phyloP scores from a whole-genome alignment of 2,329 filamentous ascomycete genomes.

The Nothophaeocryptopus gaeumannii region DNA sequence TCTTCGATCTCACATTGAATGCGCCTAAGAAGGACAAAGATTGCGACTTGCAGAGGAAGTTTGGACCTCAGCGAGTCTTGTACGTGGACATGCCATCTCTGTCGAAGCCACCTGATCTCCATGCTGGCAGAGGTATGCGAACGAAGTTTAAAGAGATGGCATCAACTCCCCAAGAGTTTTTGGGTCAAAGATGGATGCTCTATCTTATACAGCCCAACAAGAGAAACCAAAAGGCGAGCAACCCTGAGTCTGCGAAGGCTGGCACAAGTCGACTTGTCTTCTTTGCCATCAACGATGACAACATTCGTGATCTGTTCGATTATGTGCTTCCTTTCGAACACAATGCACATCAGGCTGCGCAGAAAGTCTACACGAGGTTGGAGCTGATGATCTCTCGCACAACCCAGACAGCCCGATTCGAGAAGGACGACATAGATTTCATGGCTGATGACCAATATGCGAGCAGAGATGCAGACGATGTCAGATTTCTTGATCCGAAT shows the following conservation, averaged over 20 bases:
- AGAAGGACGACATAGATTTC: constrained; percentile 36
- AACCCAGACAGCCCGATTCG: constrained; percentile 37
- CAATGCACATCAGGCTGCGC: constrained; percentile 39
- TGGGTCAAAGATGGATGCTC: constrained; percentile 42
- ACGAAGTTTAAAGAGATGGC: constrained; percentile 38
- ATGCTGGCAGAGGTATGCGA: constrained; percentile 20
- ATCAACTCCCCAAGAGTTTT: constrained; percentile 35
- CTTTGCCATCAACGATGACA: constrained; percentile 22
- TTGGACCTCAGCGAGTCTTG: constrained; percentile 42
- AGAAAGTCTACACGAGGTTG: constrained; percentile 44
- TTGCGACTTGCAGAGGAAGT: constrained; percentile 28
- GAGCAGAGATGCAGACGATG: constrained; percentile 36
- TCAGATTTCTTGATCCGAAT: constrained; percentile 36
- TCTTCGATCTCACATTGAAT: constrained; percentile 26
- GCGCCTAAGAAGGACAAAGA: constrained; percentile 22
- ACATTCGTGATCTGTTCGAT: constrained; percentile 35
- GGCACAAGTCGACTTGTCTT: constrained; percentile 17
- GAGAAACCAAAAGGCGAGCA: constrained; percentile 21
- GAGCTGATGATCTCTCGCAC: constrained; percentile 45
- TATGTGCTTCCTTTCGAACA: constrained; percentile 39
- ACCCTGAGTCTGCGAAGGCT: background rate
- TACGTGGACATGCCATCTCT: constrained; percentile 39
- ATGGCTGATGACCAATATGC: constrained; percentile 25
- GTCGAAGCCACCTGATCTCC: constrained; percentile 14
- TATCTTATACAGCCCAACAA: constrained; percentile 39